A percentile compares a stretch with the other conserved stretches of the same genome.
Conservation (phyloP, 345 rosid species). For the Dipteronia sinensis region DNA sequence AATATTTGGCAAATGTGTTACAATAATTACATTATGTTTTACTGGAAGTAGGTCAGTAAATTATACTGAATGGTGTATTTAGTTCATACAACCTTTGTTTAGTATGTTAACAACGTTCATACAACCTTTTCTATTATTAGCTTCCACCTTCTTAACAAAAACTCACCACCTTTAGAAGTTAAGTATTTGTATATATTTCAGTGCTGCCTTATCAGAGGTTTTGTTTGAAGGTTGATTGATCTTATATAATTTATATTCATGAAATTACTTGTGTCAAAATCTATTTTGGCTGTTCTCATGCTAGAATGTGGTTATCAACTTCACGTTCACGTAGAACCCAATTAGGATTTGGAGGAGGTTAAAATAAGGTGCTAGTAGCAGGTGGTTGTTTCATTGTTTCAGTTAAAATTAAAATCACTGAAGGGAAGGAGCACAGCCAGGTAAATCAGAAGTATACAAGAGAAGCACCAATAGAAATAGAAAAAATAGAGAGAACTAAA, state of each 20-base stretch:
- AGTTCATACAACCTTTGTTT: background rate
- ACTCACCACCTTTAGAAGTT: background rate
- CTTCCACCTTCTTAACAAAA: background rate
- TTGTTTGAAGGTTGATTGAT: no score
- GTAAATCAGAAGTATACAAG: no score
- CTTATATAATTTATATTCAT: no score
- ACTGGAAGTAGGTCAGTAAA: background rate
- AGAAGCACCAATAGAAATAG: no score
- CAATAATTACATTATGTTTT: background rate
- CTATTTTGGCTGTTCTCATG: background rate
- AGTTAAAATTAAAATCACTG: background rate
- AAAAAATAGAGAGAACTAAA: no score
- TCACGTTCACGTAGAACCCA: background rate
- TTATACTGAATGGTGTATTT: no score
- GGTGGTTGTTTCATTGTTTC: background rate
- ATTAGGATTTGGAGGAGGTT: background rate
- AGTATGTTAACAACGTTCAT: background rate
- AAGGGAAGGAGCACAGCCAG: background rate
- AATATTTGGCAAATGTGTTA: background rate
- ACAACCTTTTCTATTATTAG: background rate
- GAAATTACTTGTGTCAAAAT: background rate
- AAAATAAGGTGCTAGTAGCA: background rate
- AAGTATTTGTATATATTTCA: no score
- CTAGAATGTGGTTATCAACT: background rate
- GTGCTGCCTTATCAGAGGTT: background rate